These are phyloP conservation scores for Chiua virens DNA, from an alignment of 768 basidiomycete genomes.

Conservation along the genomic window DNA sequence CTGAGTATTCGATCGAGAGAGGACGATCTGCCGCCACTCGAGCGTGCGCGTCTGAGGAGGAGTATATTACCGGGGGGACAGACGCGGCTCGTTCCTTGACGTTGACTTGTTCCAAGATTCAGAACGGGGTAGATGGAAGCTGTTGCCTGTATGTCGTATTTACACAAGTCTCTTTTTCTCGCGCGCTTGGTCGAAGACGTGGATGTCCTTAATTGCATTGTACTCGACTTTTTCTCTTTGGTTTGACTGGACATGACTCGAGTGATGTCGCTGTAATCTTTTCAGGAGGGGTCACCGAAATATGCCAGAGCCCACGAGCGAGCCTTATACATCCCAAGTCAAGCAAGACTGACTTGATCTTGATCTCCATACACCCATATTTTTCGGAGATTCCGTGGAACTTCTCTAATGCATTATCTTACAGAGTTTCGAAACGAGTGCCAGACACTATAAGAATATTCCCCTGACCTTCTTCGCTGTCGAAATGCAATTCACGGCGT, in stretches of 20 bases:
- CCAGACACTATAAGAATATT: too few species aligned
- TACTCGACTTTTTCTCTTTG: too few species aligned
- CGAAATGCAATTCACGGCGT: too few species aligned
- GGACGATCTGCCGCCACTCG: constrained; percentile 65
- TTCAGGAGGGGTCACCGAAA: not conserved
- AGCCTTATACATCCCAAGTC: not conserved
- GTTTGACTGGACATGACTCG: too few species aligned
- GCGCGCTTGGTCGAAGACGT: too few species aligned
- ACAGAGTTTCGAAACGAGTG: not conserved
- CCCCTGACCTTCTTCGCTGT: too few species aligned
- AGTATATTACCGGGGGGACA: constrained; percentile 29
- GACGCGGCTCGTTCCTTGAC: constrained; percentile 22
- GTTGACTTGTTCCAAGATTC: not conserved
- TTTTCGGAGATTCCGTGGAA: not conserved
- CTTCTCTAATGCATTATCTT: not conserved
- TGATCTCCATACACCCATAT: not conserved
- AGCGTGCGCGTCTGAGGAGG: constrained; percentile 48
- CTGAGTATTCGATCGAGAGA: constrained; percentile 34
- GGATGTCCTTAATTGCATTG: too few species aligned
- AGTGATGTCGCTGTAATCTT: too few species aligned
- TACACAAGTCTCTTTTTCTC: too few species aligned
- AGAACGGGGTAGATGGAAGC: too few species aligned
- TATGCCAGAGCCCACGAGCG: not conserved
- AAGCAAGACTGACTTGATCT: not conserved
- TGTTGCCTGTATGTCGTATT: too few species aligned